These are phyloP conservation scores for Eucalyptus melliodora DNA, from an alignment of 345 rosid genomes.

Conservation along the genomic window DNA sequence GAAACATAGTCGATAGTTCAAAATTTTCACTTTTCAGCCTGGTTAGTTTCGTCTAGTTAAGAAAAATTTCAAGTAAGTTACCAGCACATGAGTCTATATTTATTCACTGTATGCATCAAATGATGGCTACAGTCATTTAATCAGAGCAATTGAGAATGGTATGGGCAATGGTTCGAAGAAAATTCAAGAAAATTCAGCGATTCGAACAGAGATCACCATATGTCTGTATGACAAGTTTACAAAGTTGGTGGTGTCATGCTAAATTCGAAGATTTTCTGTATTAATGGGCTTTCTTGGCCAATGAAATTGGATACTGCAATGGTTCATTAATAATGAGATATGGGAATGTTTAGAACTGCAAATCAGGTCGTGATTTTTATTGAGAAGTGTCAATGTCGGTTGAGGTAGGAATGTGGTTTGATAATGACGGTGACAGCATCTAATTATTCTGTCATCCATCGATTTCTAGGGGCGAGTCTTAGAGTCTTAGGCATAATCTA, in stretches of 20 bases:
- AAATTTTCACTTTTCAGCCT: neutral
- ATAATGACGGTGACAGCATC: neutral
- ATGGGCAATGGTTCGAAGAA: neutral
- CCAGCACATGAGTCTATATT: neutral
- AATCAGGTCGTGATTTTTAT: neutral
- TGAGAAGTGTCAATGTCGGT: neutral
- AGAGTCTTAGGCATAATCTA: neutral
- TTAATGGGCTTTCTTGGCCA: neutral
- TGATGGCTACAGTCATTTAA: neutral
- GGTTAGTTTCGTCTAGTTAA: neutral
- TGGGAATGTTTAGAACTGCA: neutral
- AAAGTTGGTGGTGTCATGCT: neutral
- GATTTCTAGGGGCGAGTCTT: neutral
- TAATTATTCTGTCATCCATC: neutral
- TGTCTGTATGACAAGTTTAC: neutral
- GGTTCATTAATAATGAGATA: neutral
- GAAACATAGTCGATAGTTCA: neutral
- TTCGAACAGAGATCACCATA: neutral
- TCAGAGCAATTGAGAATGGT: neutral
- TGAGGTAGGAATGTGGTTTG: neutral
- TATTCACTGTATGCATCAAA: neutral
- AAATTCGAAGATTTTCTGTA: neutral
- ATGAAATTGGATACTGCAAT: neutral
- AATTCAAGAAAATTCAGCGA: neutral
- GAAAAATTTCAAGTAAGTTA: neutral